phyloP scores from a whole-genome alignment of 2,329 filamentous ascomycete species.

The Colletotrichum musae region DNA sequence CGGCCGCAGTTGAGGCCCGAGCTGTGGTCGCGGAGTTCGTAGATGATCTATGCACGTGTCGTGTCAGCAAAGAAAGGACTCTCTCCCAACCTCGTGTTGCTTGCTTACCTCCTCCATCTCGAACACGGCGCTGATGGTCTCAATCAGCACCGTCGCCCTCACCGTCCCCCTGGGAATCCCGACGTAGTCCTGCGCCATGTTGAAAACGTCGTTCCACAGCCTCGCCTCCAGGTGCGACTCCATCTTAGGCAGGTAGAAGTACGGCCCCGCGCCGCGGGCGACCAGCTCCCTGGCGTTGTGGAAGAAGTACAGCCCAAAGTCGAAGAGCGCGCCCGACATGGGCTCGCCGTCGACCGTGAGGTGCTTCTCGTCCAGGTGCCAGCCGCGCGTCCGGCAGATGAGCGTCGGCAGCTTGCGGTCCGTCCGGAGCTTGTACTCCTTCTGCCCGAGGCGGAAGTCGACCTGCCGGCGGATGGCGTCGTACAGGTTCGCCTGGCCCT shows the following conservation, averaged over 20 bases:
- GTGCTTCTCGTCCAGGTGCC: conserved; percentile 95
- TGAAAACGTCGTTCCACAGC: conserved; percentile 94
- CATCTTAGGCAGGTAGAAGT: conserved; percentile 95
- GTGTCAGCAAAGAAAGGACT: not conserved
- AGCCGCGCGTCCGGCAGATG: conserved; percentile 88
- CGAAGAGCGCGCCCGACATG: conserved; percentile 87
- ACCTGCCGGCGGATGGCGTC: conserved; percentile 88
- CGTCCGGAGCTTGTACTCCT: conserved; percentile 92
- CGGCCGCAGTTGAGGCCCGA: conserved; percentile 92
- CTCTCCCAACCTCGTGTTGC: no score
- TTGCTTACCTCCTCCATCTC: conserved; percentile 84
- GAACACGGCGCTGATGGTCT: conserved; percentile 92
- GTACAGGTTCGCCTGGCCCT: conserved; percentile 91
- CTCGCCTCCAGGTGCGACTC: conserved; percentile 91
- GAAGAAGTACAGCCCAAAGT: conserved; percentile 95
- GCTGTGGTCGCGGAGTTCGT: conserved; percentile 91
- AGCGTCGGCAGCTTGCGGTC: conserved; percentile 84
- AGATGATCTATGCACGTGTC: conserved; percentile 75
- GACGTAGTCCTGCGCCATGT: conserved; percentile 87
- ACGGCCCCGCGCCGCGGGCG: conserved; percentile 82
- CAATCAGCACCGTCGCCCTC: conserved; percentile 88
- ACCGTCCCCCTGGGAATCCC: conserved; percentile 87
- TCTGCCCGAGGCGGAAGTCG: conserved; percentile 89
- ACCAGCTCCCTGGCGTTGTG: conserved; percentile 89
- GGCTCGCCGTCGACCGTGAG: conserved; percentile 90